Evolutionary conservation across 108 stramenopile genomes (phyloP), one percentile per base, ranked within the genome.

Genomic region (Bacterosira constricta): DNA sequence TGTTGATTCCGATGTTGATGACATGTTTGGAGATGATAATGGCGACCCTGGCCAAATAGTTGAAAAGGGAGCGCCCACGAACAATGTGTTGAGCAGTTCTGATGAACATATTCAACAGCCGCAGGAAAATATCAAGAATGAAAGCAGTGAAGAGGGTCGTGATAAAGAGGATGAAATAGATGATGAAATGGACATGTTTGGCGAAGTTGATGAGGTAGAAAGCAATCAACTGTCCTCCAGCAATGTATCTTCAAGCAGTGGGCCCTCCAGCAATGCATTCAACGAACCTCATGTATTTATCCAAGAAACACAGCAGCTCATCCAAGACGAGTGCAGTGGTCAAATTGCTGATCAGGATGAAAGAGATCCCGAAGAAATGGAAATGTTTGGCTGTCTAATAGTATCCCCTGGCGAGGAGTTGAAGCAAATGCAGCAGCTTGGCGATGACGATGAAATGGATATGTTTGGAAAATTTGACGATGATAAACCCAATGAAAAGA

Each of bases 1-100:
- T 30, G 46, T 59, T 20, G 44, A 46, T 61, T 50, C 57, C 21
- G 74, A 75, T 41, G 21, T 66, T 39, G 66, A 75, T 52, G 66
- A 51, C 1, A 66, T 66, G 66, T 66, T 66, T 35, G 66, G 66
- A 8, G 45, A 47, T 31, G 59, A 71, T 20, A 35, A 47, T 35
- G 42, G 25, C 20, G 47, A 61, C 30, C 30, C 59, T 51, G 57
- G 34, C 30, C 45, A 64, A 44, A 49, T 6, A 13, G 11, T 39
- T 39, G 47, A 49, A 6, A 18, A 49, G 9, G 47, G 5, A n/a
- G n/a, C n/a, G n/a, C n/a, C n/a, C n/a, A n/a, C n/a, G n/a, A n/a
- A n/a, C n/a, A n/a, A n/a, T n/a, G n/a, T n/a, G 12, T 32, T 31
- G 32, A 15, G 9, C 46, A 23, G 6, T 23, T 47, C 23, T 18